Conservation (phyloP, 495 filamentous ascomycete genomes). For the Aspergillus campestris region DNA sequence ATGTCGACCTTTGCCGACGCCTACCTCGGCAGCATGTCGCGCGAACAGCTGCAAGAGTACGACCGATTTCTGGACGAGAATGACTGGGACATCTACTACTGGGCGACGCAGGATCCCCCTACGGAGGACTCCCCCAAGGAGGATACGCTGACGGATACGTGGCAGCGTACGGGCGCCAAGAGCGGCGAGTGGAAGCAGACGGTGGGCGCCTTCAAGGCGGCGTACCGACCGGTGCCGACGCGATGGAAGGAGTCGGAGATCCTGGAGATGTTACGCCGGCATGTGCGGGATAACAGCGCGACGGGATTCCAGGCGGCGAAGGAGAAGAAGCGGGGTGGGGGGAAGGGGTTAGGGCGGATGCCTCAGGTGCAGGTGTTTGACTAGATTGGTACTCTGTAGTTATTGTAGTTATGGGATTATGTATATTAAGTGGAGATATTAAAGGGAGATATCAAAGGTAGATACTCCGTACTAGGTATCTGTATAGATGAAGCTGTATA, state of each 20-base stretch:
- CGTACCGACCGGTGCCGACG: conserved; percentile 79
- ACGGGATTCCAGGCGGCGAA: conserved; percentile 42
- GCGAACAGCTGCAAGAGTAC: conserved; percentile 69
- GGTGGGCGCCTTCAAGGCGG: conserved; percentile 85
- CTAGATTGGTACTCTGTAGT: background rate
- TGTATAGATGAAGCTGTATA: background rate
- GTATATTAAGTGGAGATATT: too few species aligned
- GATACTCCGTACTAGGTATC: too few species aligned
- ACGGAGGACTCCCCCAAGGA: conserved; percentile 34
- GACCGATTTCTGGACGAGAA: conserved; percentile 96
- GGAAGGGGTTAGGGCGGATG: conserved; percentile 42
- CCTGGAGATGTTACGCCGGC: conserved; percentile 62
- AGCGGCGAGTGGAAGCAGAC: conserved; percentile 95
- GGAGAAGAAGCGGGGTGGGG: conserved; percentile 34
- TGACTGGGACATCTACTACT: conserved; percentile 99
- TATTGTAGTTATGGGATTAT: background rate
- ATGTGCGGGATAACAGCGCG: conserved; percentile 59
- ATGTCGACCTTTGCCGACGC: conserved; percentile 89
- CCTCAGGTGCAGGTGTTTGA: conserved; percentile 46
- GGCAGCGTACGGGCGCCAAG: conserved; percentile 43
- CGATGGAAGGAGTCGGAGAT: conserved; percentile 81
- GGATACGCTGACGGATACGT: conserved; percentile 44
- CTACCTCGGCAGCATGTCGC: conserved; percentile 64
- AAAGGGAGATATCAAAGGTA: too few species aligned
- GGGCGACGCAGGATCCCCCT: conserved; percentile 85